Evolutionary conservation across 2,329 filamentous ascomycete genomes (phyloP).

Genomic region (Pseudogymnoascus sp.): DNA sequence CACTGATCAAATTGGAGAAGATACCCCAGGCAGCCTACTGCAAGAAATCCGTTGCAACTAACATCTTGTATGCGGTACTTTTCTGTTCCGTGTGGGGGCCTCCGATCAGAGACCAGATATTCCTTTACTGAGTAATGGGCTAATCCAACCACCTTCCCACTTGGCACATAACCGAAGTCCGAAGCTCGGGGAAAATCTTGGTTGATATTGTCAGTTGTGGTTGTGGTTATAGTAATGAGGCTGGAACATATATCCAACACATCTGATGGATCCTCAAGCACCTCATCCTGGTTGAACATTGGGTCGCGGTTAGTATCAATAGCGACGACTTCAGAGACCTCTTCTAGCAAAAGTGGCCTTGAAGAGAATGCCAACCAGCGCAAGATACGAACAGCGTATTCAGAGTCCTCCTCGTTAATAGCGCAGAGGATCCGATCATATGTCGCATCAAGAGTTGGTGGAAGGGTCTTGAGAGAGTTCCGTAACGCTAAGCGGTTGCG

Average conservation of each 20-base stretch:
- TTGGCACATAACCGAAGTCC: neutral
- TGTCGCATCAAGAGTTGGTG: slow-evolving; percentile 26
- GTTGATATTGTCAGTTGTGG: neutral
- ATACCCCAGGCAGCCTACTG: neutral
- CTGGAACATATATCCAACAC: neutral
- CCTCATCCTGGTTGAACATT: neutral
- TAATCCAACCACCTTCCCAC: slow-evolving; percentile 12
- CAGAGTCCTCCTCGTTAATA: slow-evolving; percentile 16
- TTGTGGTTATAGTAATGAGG: neutral
- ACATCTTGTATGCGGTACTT: slow-evolving; percentile 16
- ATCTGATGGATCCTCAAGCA: neutral
- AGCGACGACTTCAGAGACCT: slow-evolving; percentile 14
- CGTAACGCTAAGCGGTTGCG: slow-evolving; percentile 10
- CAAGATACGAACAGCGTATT: slow-evolving; percentile 15
- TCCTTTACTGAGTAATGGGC: slow-evolving; percentile 30
- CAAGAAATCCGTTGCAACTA: slow-evolving; percentile 23
- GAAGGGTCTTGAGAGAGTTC: slow-evolving; percentile 26
- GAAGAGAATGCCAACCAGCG: slow-evolving; percentile 17
- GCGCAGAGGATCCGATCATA: slow-evolving; percentile 25
- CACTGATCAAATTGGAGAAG: neutral
- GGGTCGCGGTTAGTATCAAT: neutral
- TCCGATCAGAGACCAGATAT: slow-evolving; percentile 18
- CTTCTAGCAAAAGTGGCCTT: neutral
- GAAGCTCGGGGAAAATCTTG: neutral
- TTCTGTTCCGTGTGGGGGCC: slow-evolving; percentile 16